These are phyloP conservation scores for Aegilops umbellulata DNA, from an alignment of 176 grass and related monocot species.

Conservation along the genomic window DNA sequence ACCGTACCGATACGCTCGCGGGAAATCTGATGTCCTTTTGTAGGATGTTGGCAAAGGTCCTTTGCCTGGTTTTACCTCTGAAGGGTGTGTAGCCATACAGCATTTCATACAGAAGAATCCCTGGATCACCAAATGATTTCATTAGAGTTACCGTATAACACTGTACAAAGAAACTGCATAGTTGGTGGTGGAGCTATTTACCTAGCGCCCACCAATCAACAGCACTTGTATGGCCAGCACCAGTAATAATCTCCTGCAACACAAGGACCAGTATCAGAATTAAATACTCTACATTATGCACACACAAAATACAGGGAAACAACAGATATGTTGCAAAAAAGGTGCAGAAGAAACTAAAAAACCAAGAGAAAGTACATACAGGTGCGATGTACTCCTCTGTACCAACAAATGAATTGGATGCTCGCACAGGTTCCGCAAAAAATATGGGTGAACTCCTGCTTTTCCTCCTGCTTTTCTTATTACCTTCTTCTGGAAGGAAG, in stretches of 20 bases:
- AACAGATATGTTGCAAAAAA: neutral
- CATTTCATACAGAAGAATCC: slow-evolving; percentile 95
- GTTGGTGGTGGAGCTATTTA: neutral
- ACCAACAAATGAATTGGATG: slow-evolving; percentile 97
- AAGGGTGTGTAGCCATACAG: slow-evolving; percentile 94
- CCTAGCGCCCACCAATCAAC: slow-evolving; percentile 98
- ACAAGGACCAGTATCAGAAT: slow-evolving; percentile 21
- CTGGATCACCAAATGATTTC: slow-evolving; percentile 20
- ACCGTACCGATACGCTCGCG: slow-evolving; percentile 66
- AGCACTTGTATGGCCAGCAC: slow-evolving; percentile 85
- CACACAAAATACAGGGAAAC: neutral
- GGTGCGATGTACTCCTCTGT: slow-evolving; percentile 98
- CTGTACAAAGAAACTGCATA: neutral
- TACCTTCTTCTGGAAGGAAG: slow-evolving; percentile 51
- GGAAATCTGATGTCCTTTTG: slow-evolving; percentile 94
- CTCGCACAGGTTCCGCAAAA: slow-evolving; percentile 87
- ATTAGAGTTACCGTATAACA: neutral
- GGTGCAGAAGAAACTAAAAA: neutral
- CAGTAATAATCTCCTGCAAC: slow-evolving; percentile 85
- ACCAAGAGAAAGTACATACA: slow-evolving; percentile 47
- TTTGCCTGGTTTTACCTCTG: slow-evolving; percentile 90
- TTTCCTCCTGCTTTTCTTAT: slow-evolving; percentile 54
- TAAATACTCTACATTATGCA: neutral
- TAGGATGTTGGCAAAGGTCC: slow-evolving; percentile 90
- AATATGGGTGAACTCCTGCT: slow-evolving; percentile 64